Evolutionary conservation across 1,139 yeast genomes (phyloP).

Genomic region (Pneumocystis murina): DNA sequence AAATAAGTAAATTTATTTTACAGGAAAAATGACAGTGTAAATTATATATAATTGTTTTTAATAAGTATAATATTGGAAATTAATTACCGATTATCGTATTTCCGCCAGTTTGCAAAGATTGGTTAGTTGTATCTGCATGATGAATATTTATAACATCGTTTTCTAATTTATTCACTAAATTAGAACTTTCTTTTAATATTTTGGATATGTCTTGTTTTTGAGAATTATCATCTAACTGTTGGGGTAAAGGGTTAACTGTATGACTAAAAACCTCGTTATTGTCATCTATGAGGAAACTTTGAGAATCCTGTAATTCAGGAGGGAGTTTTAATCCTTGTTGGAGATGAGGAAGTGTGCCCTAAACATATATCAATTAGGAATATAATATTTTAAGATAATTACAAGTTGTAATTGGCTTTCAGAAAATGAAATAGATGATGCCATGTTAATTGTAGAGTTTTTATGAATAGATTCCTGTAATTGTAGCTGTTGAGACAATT

Average conservation of each 20-base stretch:
- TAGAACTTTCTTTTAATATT: not conserved
- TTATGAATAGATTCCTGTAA: not conserved
- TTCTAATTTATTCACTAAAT: not conserved
- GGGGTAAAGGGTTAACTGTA: constrained; percentile 6
- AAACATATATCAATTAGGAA: not conserved
- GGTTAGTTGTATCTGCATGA: not conserved
- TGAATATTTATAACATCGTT: not conserved
- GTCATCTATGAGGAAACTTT: constrained; percentile 23
- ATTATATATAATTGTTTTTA: not conserved
- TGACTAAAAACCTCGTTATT: constrained; percentile 24
- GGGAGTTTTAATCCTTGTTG: constrained; percentile 14
- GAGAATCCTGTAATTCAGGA: constrained; percentile 21
- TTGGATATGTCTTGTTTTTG: not conserved
- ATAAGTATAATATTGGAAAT: not conserved
- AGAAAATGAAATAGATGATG: not conserved
- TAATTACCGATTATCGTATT: not conserved
- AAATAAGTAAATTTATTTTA: not conserved
- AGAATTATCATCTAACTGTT: not conserved
- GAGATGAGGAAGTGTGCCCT: constrained; percentile 14
- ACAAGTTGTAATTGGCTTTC: not conserved
- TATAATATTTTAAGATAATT: constrained; percentile 5
- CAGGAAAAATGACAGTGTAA: not conserved
- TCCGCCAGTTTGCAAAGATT: not conserved
- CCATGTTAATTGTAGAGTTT: not conserved
- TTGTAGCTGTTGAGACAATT: not conserved